These are phyloP conservation scores for Phyllostachys edulis DNA, from an alignment of 176 grass and related monocot genomes.

Conservation along the genomic window DNA sequence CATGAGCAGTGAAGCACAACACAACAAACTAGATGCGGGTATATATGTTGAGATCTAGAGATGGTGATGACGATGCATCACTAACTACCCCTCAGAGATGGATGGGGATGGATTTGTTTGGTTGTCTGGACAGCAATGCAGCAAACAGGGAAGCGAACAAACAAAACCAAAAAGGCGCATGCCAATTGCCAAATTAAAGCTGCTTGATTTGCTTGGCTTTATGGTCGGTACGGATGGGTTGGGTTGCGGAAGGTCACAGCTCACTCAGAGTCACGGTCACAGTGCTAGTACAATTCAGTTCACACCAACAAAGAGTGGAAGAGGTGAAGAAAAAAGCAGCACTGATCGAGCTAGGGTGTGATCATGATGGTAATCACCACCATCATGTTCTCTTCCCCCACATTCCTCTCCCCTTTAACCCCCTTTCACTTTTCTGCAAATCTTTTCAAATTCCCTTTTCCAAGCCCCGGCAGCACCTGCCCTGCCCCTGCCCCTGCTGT, in stretches of 20 bases:
- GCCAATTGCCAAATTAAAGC: not conserved
- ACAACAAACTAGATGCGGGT: not conserved
- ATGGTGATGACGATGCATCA: not conserved
- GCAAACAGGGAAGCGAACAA: not conserved
- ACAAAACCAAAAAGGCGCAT: conserved; percentile 9
- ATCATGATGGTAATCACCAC: not conserved
- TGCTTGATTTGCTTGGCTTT: not conserved
- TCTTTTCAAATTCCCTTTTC: conserved; percentile 34
- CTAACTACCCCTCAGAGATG: not conserved
- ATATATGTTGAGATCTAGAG: not conserved
- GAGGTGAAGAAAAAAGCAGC: not conserved
- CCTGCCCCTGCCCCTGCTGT: not conserved
- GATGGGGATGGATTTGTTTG: not conserved
- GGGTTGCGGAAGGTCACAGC: not conserved
- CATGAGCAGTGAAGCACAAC: not conserved
- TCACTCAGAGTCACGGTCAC: not conserved
- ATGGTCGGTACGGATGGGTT: not conserved
- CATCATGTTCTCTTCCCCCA: not conserved
- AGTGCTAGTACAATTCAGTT: not conserved
- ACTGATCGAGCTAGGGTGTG: no score
- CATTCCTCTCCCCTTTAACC: not conserved
- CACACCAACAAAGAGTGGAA: not conserved
- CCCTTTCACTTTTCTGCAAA: conserved; percentile 18
- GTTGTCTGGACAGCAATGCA: not conserved
- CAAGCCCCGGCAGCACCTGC: conserved; percentile 17